Conservation (phyloP, 2,329 filamentous ascomycete species). For the Cercospora sp. region DNA sequence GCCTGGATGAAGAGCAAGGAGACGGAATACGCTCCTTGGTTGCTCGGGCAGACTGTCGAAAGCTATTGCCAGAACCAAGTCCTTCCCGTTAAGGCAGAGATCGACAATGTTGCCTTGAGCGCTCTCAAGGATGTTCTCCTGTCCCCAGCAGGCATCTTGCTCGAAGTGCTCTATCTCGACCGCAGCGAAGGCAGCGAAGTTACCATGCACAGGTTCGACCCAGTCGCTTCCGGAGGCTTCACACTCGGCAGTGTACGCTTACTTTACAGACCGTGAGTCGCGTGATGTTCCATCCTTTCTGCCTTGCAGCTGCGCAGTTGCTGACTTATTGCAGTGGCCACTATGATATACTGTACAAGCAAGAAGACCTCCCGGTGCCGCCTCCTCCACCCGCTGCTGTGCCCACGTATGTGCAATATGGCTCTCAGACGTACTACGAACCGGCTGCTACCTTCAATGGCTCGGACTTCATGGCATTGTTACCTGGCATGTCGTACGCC, state of each 20-base stretch:
- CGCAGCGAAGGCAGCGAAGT: conserved; percentile 75
- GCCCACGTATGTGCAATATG: conserved; percentile 40
- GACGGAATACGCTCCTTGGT: conserved; percentile 69
- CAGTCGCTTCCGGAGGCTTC: conserved; percentile 43
- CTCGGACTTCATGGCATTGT: conserved; percentile 46
- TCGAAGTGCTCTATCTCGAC: conserved; percentile 91
- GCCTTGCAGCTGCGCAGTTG: neutral
- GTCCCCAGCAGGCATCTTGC: conserved; percentile 71
- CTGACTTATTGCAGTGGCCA: conserved; percentile 62
- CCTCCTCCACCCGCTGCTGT: conserved; percentile 34
- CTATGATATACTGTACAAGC: conserved; percentile 89
- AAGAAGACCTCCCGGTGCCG: conserved; percentile 49
- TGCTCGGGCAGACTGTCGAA: conserved; percentile 61
- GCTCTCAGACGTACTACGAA: conserved; percentile 30
- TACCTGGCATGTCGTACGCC: conserved; percentile 49
- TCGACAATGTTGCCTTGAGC: conserved; percentile 83
- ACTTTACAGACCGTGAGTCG: conserved; percentile 64
- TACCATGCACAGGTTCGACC: conserved; percentile 66
- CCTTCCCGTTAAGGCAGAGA: conserved; percentile 75
- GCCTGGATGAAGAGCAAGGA: conserved; percentile 78
- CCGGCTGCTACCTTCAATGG: conserved; percentile 34
- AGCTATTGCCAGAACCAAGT: conserved; percentile 70
- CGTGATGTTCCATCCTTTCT: conserved; percentile 6
- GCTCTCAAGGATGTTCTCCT: conserved; percentile 77
- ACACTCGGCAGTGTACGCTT: conserved; percentile 63